Conservation (phyloP, 768 basidiomycete species). For the Kwoniella dendrophila region DNA sequence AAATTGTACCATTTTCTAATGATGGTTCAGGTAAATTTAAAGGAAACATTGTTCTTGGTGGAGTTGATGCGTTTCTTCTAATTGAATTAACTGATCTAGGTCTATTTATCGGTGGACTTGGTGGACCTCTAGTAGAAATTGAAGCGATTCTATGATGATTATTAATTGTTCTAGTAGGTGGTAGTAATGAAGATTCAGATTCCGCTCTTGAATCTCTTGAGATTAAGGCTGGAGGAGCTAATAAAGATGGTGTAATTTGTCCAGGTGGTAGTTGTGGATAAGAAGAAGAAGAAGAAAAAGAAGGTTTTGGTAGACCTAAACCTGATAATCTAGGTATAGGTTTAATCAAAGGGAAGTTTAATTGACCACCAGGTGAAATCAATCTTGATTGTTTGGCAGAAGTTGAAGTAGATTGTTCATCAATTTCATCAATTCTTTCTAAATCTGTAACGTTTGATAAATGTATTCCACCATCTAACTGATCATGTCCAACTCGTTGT, state of each 20-base stretch:
- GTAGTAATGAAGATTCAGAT: conserved; percentile 15
- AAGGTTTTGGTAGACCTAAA: conserved; percentile 6
- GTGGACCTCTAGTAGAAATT: too few relatives aligned
- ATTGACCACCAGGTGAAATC: conserved; percentile 7
- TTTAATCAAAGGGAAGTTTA: conserved; percentile 11
- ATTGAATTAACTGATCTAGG: conserved; percentile 18
- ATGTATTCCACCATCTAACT: neutral
- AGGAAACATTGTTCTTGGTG: conserved; percentile 14
- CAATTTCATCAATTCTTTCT: conserved; percentile 20
- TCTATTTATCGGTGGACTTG: too few relatives aligned
- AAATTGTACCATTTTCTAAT: neutral
- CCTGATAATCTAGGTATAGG: conserved; percentile 14
- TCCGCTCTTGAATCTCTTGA: conserved; percentile 16
- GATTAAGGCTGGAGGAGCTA: conserved; percentile 19
- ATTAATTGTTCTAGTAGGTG: too few relatives aligned
- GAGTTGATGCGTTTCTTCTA: conserved; percentile 6
- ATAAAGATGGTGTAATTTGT: neutral
- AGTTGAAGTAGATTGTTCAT: conserved; percentile 1
- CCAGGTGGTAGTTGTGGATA: neutral
- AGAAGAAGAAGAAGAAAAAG: neutral
- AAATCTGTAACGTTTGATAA: conserved; percentile 20
- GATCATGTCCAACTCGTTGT: too few relatives aligned
- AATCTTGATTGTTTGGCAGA: neutral
- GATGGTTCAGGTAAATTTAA: conserved; percentile 13
- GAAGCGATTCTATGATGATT: too few relatives aligned